Base-by-base conservation (phyloP, 2,329 filamentous ascomycete genomes). In the Aspergillus sp. region DNA sequence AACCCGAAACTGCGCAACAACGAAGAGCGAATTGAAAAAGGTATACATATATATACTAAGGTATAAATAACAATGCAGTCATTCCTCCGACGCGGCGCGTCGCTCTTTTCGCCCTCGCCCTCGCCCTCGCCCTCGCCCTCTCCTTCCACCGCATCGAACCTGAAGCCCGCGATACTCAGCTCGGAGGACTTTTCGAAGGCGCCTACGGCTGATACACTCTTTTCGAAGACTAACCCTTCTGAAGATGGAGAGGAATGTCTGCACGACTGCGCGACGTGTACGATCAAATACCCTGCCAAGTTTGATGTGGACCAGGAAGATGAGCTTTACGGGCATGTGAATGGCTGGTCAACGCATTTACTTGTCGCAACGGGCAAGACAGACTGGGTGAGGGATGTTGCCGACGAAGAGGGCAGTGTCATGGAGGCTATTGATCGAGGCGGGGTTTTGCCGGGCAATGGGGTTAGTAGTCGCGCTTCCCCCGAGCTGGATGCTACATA, bases 291-390 rank as follows among this genome's bases (percentile, higher is more conserved):
- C 74, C 94, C 94, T 43, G 87, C 89, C 72, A 87, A 85, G 67
- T 89, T 87, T 73, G 81, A 81, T 4, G 87, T 97, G 59, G 91
- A 98, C 60, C 85, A 90, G 75, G 80, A 84, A 7, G 92, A 97
- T 73, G 82, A 88, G 69, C 80, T 99, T 53, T 98, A 96, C 74
- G 95, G 94, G 0, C 83, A 91, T 62, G 86, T 97, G 65, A 91
- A 92, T 72, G 92, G 88, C 41, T 98, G 92, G 91, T 89, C 87
- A 71, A 95, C 93, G 22, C 95, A 99, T 78, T 75, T 97, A 64
- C 81, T 99, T 34, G 92, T 98, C 17, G 95, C 92, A 25, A 99
- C 95, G n/a, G 92, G 93, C 64, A 97, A 97, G 85, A 85, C 89
- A 28, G 95, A 99, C 78, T 99, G 95, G 95, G 90, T 94, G 72